Evolutionary conservation across 805 yeast genomes (phyloP).

Genomic region (Zygoascus tannicola): DNA sequence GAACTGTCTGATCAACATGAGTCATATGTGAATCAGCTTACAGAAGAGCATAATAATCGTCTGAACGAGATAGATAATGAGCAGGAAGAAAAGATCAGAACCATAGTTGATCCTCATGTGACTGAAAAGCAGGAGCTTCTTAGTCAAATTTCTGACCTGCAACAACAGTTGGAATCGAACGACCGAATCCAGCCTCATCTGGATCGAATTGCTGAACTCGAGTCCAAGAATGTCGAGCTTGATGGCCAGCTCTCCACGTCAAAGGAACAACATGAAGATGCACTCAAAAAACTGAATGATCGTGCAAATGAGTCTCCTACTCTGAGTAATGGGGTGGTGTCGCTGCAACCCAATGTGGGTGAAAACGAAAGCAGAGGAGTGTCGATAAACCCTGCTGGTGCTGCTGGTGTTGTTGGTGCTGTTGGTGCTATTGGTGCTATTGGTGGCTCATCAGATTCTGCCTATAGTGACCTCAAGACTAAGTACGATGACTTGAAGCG

Average conservation of each 20-base stretch:
- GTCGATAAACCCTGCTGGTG: background rate
- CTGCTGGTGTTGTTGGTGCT: background rate
- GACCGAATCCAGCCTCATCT: background rate
- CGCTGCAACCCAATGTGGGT: slow-evolving; percentile 6
- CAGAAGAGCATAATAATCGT: background rate
- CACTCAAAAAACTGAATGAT: slow-evolving; percentile 9
- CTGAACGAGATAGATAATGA: background rate
- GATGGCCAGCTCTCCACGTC: slow-evolving; percentile 1
- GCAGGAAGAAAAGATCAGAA: background rate
- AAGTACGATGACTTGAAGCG: slow-evolving; percentile 16
- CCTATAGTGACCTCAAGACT: slow-evolving; percentile 7
- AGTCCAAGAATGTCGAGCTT: background rate
- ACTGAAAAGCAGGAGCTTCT: slow-evolving; percentile 3
- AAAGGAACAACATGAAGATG: slow-evolving; percentile 7
- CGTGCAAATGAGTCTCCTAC: slow-evolving; percentile 6
- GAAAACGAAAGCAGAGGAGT: slow-evolving; percentile 4
- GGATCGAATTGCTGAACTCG: background rate
- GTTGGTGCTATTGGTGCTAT: background rate
- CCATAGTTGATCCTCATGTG: slow-evolving; percentile 3
- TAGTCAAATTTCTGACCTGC: background rate
- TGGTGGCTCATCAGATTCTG: background rate
- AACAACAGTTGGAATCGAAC: background rate
- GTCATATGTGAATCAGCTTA: background rate
- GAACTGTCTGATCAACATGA: slow-evolving; percentile 1
- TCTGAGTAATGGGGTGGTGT: slow-evolving; percentile 4